Percentiles rank a stretch among this genome's conserved stretches.
These are phyloP conservation scores for Ganoderma sp. DNA, from an alignment of 1,284 basidiomycete genomes.

Conservation along the genomic window DNA sequence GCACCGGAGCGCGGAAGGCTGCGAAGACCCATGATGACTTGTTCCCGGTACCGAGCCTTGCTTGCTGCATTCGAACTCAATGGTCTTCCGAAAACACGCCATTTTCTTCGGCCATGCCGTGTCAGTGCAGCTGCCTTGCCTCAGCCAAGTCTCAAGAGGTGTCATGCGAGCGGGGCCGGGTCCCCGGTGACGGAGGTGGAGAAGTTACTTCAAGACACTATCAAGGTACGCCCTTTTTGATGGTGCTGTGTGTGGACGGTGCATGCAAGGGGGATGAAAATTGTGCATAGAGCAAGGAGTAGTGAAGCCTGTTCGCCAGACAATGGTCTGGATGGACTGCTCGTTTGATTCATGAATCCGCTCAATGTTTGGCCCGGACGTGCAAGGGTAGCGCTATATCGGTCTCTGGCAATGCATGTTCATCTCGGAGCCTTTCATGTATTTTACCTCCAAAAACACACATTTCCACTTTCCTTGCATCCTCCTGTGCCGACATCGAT, in stretches of 20 bases:
- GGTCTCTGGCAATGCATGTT: neutral
- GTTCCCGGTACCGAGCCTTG: slow-evolving; percentile 24
- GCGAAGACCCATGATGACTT: slow-evolving; percentile 24
- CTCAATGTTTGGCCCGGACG: neutral
- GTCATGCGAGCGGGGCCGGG: slow-evolving; percentile 17
- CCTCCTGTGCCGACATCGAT: neutral
- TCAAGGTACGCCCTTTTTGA: slow-evolving; percentile 55
- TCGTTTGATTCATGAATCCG: neutral
- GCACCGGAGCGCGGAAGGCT: neutral
- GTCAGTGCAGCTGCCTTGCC: neutral
- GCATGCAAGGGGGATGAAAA: neutral
- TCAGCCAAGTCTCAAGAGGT: slow-evolving; percentile 3
- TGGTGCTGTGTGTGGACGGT: neutral
- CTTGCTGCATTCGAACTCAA: slow-evolving; percentile 9
- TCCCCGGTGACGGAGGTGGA: slow-evolving; percentile 47
- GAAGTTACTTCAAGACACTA: slow-evolving; percentile 67
- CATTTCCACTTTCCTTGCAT: neutral
- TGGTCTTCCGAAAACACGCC: neutral
- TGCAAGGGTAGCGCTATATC: neutral
- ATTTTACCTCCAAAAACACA: neutral
- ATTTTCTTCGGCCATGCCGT: neutral
- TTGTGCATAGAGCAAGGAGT: neutral
- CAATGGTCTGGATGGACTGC: neutral
- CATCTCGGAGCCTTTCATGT: neutral
- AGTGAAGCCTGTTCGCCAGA: neutral